These are phyloP conservation scores for Neurospora sp. DNA, from an alignment of 495 filamentous ascomycete genomes.

Conservation along the genomic window DNA sequence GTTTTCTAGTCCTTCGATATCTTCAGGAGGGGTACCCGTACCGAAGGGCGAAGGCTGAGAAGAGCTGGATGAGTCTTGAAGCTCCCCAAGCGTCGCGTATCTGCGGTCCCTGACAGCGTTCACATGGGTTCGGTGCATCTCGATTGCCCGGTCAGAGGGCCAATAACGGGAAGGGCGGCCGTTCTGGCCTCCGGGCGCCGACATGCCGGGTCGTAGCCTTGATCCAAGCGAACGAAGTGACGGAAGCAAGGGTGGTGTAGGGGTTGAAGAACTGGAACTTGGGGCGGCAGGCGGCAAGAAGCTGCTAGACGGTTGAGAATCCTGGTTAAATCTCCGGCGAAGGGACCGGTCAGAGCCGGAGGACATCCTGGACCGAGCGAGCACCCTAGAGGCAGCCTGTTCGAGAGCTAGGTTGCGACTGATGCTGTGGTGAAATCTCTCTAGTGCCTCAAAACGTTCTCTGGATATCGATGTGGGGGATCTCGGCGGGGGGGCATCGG, in stretches of 20 bases:
- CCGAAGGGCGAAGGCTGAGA: neutral
- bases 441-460: conserved; percentile 23
- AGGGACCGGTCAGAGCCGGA: conserved; percentile 24
- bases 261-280: conserved; percentile 9
- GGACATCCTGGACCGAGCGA: conserved; percentile 25
- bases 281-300: conserved; percentile 8
- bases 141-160: conserved; percentile 20
- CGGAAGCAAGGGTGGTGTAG: conserved; percentile 23
- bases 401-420: conserved; percentile 7
- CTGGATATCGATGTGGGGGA: neutral
- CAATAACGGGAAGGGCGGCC: conserved; percentile 22
- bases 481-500: neutral
- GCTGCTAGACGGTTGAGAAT: conserved; percentile 22
- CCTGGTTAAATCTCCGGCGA: conserved; percentile 27
- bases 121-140: conserved; percentile 15
- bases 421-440: conserved; percentile 26
- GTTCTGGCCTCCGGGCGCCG: conserved; percentile 10
- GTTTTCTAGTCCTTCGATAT: neutral
- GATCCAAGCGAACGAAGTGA: conserved; percentile 30
- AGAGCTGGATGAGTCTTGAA: neutral
- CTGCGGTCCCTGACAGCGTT: neutral
- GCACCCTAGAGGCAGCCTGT: neutral
- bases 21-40: conserved; percentile 11
- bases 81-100: conserved; percentile 8
- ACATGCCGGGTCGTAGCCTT: conserved; percentile 18